Evolutionary conservation across 768 basidiomycete genomes (phyloP).

Genomic region (Chlorophyllum brunneum): DNA sequence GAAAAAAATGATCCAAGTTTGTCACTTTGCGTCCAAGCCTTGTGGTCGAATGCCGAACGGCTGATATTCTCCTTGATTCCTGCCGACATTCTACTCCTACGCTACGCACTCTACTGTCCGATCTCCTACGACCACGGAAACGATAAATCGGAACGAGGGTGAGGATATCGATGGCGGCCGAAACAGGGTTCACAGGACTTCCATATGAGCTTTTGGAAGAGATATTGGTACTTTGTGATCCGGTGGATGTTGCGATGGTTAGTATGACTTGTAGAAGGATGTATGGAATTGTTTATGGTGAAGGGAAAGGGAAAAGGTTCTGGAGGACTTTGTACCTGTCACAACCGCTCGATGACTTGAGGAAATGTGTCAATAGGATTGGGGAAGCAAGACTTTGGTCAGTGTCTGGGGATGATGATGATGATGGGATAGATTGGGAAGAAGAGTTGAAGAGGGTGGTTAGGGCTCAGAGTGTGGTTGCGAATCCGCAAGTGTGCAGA

Average conservation of each 20-base stretch:
- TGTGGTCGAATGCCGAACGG: too few relatives aligned
- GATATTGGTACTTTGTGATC: slow-evolving; percentile 55
- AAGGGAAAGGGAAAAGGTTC: slow-evolving; percentile 20
- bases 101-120: too few relatives aligned
- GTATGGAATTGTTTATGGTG: neutral
- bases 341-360: slow-evolving; percentile 62
- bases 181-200: slow-evolving; percentile 35
- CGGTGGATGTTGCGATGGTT: slow-evolving; percentile 50
- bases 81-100: too few relatives aligned
- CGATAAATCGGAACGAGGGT: too few relatives aligned
- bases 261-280: slow-evolving; percentile 46
- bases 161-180: too few relatives aligned
- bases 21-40: too few relatives aligned
- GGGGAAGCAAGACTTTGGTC: neutral
- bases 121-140: too few relatives aligned
- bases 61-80: too few relatives aligned
- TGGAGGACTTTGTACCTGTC: slow-evolving; percentile 68
- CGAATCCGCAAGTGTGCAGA: slow-evolving; percentile 28
- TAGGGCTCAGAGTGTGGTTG: slow-evolving; percentile 48
- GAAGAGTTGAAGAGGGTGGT: slow-evolving; percentile 48
- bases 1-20: too few relatives aligned
- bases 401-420: slow-evolving; percentile 21
- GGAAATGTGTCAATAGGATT: slow-evolving; percentile 34
- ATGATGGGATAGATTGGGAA: slow-evolving; percentile 48
- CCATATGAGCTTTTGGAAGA: slow-evolving; percentile 60